Evolutionary conservation across 208 protist species (phyloP), one percentile per base, ranked within the genome.

Genomic region (Wallacemonas collosoma): DNA sequence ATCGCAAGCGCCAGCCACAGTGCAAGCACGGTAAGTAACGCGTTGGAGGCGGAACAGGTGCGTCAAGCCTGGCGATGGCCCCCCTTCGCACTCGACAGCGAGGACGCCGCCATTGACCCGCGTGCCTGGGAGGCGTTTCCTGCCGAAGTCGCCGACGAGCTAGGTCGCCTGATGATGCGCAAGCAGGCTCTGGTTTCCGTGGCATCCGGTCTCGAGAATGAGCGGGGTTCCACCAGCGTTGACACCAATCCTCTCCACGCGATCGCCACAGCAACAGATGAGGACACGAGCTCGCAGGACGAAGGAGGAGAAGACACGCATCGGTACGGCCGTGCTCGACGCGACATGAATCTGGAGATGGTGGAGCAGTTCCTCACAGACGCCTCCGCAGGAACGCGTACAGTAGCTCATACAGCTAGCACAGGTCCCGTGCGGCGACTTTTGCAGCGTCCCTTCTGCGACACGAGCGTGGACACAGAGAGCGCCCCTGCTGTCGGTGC

Each of bases 41-140:
- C 6, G 12, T 5, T 48, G 15, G 40, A 51, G 7, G 3, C 5
- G 17, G 60, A 65, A 41, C 12, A 6, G 40, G 11, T 41, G 43
- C 57, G 57, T 44, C 41, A 6, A 36, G 60, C 50, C 41, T 50
- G 38, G 60, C 60, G 43, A 9, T 65, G 60, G 60, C 60, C 60
- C 3, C 60, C 36, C 5, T 62, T 62, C 56, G 38, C 15, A 6
- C 56, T 62, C 36, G 56, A 62, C 15, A 62, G 9, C 0, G 26
- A 35, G 9, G 56, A 36, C 5, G 56, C 38, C 56, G 6, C 15
- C 11, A 5, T 41, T 38, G 56, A 62, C 15, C 3, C 56, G 17
- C 15, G 53, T 17, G 14, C 9, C 11, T 57, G 53, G 53, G 53
- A 36, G 15, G 53, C 53, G 14, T 57, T 57, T n/a, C 53, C 53